Base-by-base conservation (phyloP, 2,329 filamentous ascomycete species). In the Colletotrichum tofieldiae region DNA sequence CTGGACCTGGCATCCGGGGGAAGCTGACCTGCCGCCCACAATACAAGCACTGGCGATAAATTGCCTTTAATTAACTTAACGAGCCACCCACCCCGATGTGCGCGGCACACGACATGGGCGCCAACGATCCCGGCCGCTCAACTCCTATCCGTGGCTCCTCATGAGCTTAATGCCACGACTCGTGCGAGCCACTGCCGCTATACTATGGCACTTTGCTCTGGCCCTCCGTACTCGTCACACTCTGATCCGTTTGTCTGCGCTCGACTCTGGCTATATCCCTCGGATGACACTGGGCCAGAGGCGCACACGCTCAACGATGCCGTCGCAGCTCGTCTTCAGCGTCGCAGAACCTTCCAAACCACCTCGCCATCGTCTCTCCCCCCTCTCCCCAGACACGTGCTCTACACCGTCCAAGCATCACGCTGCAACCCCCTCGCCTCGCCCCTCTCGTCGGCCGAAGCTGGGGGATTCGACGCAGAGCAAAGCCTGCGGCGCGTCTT, bases 11-110 rank as follows among this genome's bases (percentile, higher is more conserved):
- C 49, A 23, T 26, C 58, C 29, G 49, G 47, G 45, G 16, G 35
- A 32, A 32, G 14, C 32, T n/a, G 23, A 47, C 26, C 56, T 16
- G 39, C 23, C 69, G n/a, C 52, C 69, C 69, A 69, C 69, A 54
- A 62, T 59, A 64, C 70, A 72, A 72, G 70, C 70, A 70, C 35
- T 35, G 47, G 20, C 65, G 65, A 65, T 69, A 56, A 41, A 72
- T 72, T 72, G 35, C 60, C 41, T 69, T 64, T 64, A 52, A 64
- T 72, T 64, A 72, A 58, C 23, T 7, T 37, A 39, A 32, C 23
- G 23, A 26, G 23, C 32, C 65, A 32, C 45, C 39, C 35, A n/a
- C 65, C 12, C 20, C 23, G 45, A 58, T 51, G 52, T 56, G 55
- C 41, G 63, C 37, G 65, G 39, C 41, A 45, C 54, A 12, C 43